phyloP scores from a whole-genome alignment of 371 early-diverging fungal species.

The Enteropsectra breve region DNA sequence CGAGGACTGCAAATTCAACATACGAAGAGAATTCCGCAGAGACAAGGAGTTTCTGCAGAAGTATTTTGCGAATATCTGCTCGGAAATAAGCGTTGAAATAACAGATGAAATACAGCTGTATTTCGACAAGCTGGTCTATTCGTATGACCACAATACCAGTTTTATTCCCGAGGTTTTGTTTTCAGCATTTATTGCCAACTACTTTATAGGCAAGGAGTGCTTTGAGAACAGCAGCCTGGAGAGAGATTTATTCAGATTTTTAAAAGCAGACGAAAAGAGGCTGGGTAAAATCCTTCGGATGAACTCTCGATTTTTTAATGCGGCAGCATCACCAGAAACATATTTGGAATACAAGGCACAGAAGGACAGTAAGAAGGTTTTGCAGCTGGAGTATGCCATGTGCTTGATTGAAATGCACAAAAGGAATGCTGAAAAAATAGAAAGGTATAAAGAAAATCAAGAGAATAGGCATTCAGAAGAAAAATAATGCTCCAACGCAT shows the following conservation, averaged over 20 bases:
- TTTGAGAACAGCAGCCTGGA: background rate
- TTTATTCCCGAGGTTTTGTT: background rate
- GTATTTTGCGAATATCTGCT: background rate
- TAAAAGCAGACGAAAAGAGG: background rate
- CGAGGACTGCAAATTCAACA: background rate
- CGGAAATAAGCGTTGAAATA: background rate
- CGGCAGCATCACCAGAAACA: too few relatives aligned
- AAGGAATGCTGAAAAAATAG: too few relatives aligned
- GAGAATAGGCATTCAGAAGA: too few relatives aligned
- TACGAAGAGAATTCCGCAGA: background rate
- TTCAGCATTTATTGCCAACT: background rate
- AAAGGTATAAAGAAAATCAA: too few relatives aligned
- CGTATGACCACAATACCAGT: background rate
- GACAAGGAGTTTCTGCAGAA: background rate
- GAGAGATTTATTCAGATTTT: background rate
- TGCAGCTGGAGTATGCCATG: too few relatives aligned
- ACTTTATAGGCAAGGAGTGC: background rate
- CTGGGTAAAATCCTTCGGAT: too few relatives aligned
- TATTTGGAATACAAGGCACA: too few relatives aligned
- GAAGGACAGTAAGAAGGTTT: too few relatives aligned
- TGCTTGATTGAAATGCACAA: too few relatives aligned
- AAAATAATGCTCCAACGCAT: too few relatives aligned
- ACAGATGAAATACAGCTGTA: background rate
- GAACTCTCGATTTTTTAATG: too few relatives aligned
- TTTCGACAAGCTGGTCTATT: constrained; percentile 7